Evolutionary conservation across 768 basidiomycete genomes (phyloP).

Genomic region (Tricholoma flavovirens): DNA sequence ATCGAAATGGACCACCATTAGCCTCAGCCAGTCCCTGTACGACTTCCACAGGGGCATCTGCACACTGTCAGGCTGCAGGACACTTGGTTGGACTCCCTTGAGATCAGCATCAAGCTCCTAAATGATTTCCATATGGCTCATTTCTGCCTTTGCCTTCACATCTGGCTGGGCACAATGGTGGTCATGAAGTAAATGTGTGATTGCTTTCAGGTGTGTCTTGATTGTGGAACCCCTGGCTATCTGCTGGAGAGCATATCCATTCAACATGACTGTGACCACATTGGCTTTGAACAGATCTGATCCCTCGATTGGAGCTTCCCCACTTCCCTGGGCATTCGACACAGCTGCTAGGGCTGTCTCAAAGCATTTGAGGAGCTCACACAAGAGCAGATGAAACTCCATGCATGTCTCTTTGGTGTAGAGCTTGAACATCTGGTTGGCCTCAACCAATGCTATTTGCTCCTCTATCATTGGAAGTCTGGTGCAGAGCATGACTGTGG

Average conservation of each 20-base stretch:
- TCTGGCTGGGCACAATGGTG: background rate
- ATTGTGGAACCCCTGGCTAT: background rate
- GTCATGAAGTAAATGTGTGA: background rate
- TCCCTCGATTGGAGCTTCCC: background rate
- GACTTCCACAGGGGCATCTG: background rate
- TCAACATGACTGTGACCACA: background rate
- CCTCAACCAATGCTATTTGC: background rate
- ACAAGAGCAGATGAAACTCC: background rate
- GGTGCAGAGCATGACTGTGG: background rate
- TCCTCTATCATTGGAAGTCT: background rate
- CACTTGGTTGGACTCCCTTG: background rate
- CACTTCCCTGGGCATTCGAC: background rate
- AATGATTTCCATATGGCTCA: background rate
- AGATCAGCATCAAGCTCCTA: background rate
- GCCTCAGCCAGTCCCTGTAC: background rate
- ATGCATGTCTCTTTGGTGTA: background rate
- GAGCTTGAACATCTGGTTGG: background rate
- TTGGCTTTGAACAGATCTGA: background rate
- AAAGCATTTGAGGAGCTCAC: background rate
- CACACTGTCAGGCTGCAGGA: background rate
- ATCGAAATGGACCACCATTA: background rate
- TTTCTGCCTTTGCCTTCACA: background rate
- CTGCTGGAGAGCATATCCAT: background rate
- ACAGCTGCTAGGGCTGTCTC: background rate
- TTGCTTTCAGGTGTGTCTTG: background rate